Percentiles rank a stretch among this genome's conserved stretches.
Evolutionary conservation across 2,329 filamentous ascomycete genomes (phyloP).

Genomic region (Pseudonectria foliicola): DNA sequence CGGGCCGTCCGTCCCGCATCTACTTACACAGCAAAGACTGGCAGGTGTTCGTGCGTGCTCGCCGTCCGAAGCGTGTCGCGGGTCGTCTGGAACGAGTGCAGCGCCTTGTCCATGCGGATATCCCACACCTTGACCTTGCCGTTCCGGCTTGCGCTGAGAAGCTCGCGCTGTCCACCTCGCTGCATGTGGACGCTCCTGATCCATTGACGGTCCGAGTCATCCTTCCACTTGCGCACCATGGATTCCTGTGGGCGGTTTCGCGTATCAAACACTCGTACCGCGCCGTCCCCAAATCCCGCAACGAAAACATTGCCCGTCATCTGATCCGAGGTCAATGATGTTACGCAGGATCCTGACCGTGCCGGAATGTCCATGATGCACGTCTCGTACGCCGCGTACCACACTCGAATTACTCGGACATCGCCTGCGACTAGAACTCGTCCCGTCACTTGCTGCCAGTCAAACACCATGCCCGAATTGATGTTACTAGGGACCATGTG

Average conservation of each 20-base stretch:
- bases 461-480: conserved; percentile 92
- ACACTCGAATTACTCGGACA: conserved; percentile 89
- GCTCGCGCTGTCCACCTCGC: conserved; percentile 83
- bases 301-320: conserved; percentile 96
- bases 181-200: conserved; percentile 96
- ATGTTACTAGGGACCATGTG: conserved; percentile 91
- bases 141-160: conserved; percentile 83
- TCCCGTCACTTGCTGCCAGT: conserved; percentile 98
- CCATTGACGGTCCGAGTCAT: conserved; percentile 80
- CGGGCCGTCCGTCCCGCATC: neutral
- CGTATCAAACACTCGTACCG: conserved; percentile 89
- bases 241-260: conserved; percentile 75
- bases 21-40: conserved; percentile 90
- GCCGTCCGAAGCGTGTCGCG: conserved; percentile 74
- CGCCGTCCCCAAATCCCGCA: conserved; percentile 92
- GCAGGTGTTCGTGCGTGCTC: conserved; percentile 91
- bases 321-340: conserved; percentile 91
- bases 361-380: conserved; percentile 92
- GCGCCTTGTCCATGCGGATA: conserved; percentile 74
- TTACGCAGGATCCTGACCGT: conserved; percentile 90
- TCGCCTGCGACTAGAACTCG: conserved; percentile 93
- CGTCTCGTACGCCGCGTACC: conserved; percentile 90
- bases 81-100: conserved; percentile 68
- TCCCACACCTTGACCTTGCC: conserved; percentile 96
- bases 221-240: conserved; percentile 96